Conservation (phyloP, 176 grass and related monocot species). For the Leersia perrieri region DNA sequence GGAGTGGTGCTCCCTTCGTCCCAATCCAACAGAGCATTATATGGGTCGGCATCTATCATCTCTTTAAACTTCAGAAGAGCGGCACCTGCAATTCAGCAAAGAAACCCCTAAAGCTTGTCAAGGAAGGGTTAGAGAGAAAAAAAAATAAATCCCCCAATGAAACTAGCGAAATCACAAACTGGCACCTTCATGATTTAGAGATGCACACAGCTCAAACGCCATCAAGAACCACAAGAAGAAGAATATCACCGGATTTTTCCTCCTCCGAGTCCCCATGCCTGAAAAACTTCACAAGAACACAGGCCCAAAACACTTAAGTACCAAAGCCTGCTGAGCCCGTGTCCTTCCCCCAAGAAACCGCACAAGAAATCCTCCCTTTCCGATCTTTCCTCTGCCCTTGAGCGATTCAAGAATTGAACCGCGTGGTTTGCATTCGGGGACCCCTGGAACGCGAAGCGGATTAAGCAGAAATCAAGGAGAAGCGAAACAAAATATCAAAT, state of each 20-base stretch:
- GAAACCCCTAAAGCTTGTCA: slow-evolving; percentile 3
- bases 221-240: slow-evolving; percentile 46
- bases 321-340: not conserved
- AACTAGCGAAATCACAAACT: not conserved
- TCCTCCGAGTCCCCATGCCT: slow-evolving; percentile 16
- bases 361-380: not conserved
- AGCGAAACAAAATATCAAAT: not conserved
- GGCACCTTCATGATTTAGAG: slow-evolving; percentile 67
- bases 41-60: slow-evolving; percentile 36
- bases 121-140: not conserved
- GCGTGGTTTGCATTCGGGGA: not conserved
- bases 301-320: not conserved
- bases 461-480: slow-evolving; percentile 17
- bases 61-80: slow-evolving; percentile 53
- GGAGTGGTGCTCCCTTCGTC: slow-evolving; percentile 28
- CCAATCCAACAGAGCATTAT: slow-evolving; percentile 44
- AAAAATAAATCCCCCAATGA: not conserved
- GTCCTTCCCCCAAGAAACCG: slow-evolving; percentile 2
- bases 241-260: slow-evolving; percentile 29
- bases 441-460: not conserved
- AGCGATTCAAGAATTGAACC: not conserved
- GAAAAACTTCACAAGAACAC: slow-evolving; percentile 15
- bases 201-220: slow-evolving; percentile 41
- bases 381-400: not conserved
- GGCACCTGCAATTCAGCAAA: slow-evolving; percentile 44